These are phyloP conservation scores for Coemansia sp. DNA, from an alignment of 192 early-diverging fungal genomes.

Conservation along the genomic window DNA sequence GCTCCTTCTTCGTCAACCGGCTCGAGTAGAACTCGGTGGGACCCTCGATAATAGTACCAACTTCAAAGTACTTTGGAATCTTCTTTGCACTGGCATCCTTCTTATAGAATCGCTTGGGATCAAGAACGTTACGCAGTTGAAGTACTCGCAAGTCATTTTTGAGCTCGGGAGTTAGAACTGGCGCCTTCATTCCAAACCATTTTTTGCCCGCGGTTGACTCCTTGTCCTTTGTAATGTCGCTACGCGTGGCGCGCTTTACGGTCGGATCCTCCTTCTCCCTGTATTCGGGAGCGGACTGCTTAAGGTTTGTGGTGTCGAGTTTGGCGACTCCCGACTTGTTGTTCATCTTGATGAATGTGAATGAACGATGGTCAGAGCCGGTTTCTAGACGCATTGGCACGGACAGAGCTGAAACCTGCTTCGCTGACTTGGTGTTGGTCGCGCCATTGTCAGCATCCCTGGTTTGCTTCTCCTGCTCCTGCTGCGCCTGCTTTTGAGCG, in stretches of 20 bases:
- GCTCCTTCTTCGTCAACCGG: conserved; percentile 84
- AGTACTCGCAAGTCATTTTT: conserved; percentile 89
- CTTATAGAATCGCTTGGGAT: conserved; percentile 93
- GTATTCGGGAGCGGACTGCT: neutral
- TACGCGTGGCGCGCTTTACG: conserved; percentile 18
- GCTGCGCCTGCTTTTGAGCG: conserved; percentile 10
- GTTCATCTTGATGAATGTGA: conserved; percentile 14
- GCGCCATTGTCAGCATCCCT: neutral
- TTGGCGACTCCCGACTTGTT: conserved; percentile 25
- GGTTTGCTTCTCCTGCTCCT: neutral
- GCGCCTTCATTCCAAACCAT: conserved; percentile 92
- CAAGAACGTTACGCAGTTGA: conserved; percentile 81
- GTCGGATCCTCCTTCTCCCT: conserved; percentile 34
- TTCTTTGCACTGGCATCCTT: conserved; percentile 61
- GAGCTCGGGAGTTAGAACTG: conserved; percentile 82
- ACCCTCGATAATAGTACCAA: conserved; percentile 89
- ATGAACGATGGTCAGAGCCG: neutral
- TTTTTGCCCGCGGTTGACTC: conserved; percentile 39
- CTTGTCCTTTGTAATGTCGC: conserved; percentile 19
- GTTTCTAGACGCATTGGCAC: conserved; percentile 33
- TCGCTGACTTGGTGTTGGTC: neutral
- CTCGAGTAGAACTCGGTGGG: conserved; percentile 87
- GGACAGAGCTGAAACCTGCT: conserved; percentile 9
- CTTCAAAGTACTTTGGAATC: conserved; percentile 90
- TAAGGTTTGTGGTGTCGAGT: conserved; percentile 16